Percentiles rank a stretch among this genome's conserved stretches.
These are phyloP conservation scores for Closterium sp. DNA, from an alignment of 139 green algal genomes.

Conservation along the genomic window DNA sequence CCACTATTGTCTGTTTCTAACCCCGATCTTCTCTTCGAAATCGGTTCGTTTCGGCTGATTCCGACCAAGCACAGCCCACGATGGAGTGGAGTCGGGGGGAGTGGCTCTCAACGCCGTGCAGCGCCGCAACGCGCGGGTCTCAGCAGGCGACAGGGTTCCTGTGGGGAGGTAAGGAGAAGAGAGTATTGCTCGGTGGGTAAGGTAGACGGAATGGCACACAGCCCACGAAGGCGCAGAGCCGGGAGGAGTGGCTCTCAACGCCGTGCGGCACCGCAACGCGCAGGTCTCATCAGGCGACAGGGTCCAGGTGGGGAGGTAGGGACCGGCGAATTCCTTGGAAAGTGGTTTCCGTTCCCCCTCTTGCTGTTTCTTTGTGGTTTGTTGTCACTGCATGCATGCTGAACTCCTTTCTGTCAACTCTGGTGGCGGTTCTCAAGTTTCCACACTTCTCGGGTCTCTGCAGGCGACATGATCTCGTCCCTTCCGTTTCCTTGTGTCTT, in stretches of 20 bases:
- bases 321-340: no score
- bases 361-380: no score
- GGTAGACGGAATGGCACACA: background rate
- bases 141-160: slow-evolving; percentile 20
- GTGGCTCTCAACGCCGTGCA: slow-evolving; percentile 86
- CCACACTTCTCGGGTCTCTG: no score
- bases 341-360: no score
- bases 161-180: background rate
- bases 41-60: slow-evolving; percentile 5
- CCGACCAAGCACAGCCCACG: slow-evolving; percentile 46
- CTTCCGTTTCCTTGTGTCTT: no score
- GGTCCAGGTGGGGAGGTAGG: no score
- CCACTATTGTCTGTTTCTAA: background rate
- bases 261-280: slow-evolving; percentile 68
- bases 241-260: slow-evolving; percentile 78
- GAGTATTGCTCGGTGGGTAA: background rate
- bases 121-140: slow-evolving; percentile 55
- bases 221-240: slow-evolving; percentile 57
- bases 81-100: slow-evolving; percentile 55
- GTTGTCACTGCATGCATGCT: no score
- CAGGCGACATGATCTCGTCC: no score
- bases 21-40: background rate
- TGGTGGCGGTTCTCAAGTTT: no score
- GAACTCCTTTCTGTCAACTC: no score
- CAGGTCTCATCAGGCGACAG: slow-evolving; percentile 30